Percentiles rank a stretch among this genome's conserved stretches.
Conservation (phyloP, 2,329 filamentous ascomycete genomes). For the Penicillium sp. region DNA sequence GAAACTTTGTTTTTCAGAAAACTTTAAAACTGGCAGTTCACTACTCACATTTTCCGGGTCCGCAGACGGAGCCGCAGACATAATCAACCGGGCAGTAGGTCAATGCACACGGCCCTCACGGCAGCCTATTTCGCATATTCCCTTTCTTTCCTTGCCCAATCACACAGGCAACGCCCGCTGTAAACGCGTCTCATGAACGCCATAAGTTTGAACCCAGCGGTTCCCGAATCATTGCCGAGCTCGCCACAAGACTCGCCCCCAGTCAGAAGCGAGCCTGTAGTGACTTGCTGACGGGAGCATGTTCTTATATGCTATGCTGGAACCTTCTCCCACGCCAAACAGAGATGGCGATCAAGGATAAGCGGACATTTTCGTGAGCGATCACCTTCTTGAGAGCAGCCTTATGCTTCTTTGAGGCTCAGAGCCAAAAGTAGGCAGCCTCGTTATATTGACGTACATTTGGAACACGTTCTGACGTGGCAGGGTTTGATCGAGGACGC, state of each 20-base stretch:
- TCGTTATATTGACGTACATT: not conserved
- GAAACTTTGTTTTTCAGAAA: not conserved
- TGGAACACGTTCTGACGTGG: not conserved
- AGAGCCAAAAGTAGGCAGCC: not conserved
- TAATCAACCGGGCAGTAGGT: not conserved
- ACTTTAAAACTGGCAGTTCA: not conserved
- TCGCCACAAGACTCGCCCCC: no score
- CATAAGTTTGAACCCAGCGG: no score
- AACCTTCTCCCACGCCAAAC: not conserved
- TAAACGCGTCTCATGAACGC: no score
- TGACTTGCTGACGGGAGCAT: not conserved
- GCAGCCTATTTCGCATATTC: not conserved
- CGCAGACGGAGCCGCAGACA: not conserved
- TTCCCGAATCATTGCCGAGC: no score
- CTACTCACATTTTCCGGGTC: not conserved
- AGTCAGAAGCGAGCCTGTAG: not conserved
- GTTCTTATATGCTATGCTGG: no score
- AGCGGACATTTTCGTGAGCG: not conserved
- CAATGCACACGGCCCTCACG: not conserved
- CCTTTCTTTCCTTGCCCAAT: no score
- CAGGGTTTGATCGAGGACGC: not conserved
- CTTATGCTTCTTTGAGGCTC: not conserved
- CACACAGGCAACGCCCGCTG: no score
- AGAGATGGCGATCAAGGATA: not conserved
- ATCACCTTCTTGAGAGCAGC: not conserved